A percentile compares a stretch with the other conserved stretches of the same genome.
Evolutionary conservation across 805 yeast species (phyloP).

Genomic region (Ogataea paradorogensis): DNA sequence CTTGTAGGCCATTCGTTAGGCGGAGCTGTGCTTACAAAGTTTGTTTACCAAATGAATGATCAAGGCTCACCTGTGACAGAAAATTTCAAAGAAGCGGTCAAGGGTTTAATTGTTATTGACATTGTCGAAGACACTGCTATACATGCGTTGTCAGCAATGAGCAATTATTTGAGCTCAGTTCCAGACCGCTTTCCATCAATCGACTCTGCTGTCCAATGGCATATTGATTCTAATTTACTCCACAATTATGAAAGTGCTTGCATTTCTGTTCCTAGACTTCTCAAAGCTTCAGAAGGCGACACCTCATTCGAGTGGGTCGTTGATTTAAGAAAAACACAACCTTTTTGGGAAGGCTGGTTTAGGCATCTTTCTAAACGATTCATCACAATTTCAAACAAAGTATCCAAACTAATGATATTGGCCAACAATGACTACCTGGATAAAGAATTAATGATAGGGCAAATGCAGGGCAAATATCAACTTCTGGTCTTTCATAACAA

Average conservation of each 20-base stretch:
- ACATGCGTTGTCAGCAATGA: slow-evolving; percentile 64
- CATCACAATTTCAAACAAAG: slow-evolving; percentile 32
- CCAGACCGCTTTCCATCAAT: slow-evolving; percentile 57
- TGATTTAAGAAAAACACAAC: slow-evolving; percentile 56
- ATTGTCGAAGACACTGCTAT: slow-evolving; percentile 94
- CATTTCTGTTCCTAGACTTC: slow-evolving; percentile 73
- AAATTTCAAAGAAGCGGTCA: slow-evolving; percentile 32
- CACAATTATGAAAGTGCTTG: slow-evolving; percentile 60
- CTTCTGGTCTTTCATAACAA: slow-evolving; percentile 63
- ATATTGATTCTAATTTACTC: slow-evolving; percentile 53
- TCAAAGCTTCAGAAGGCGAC: slow-evolving; percentile 30
- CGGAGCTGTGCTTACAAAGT: slow-evolving; percentile 73
- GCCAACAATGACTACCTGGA: slow-evolving; percentile 92
- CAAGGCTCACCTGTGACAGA: slow-evolving; percentile 6
- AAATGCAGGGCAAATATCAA: slow-evolving; percentile 97
- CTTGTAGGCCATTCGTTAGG: slow-evolving; percentile 92
- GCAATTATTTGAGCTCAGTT: slow-evolving; percentile 56
- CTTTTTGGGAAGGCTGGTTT: slow-evolving; percentile 87
- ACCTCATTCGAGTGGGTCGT: slow-evolving; percentile 52
- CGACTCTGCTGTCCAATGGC: slow-evolving; percentile 78
- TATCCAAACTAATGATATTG: slow-evolving; percentile 70
- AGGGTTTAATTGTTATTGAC: slow-evolving; percentile 79
- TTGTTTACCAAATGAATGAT: slow-evolving; percentile 30
- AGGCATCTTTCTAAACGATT: slow-evolving; percentile 55
- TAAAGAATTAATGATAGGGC: slow-evolving; percentile 84